Percentiles rank a stretch among this genome's conserved stretches.
These are phyloP conservation scores for Tarenaya hassleriana DNA, from an alignment of 345 rosid genomes.

Conservation along the genomic window DNA sequence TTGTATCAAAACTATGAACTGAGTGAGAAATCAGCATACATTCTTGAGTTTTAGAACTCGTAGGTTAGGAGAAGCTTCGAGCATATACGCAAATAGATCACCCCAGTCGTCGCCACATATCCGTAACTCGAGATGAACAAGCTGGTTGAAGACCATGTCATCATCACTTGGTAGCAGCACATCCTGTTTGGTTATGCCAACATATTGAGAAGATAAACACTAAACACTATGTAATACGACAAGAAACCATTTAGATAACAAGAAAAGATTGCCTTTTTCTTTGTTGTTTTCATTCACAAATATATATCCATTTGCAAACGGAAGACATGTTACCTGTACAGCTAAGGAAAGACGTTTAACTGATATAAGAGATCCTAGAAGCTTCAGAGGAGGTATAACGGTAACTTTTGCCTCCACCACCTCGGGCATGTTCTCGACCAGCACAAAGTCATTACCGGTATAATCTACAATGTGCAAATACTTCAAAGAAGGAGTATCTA, in stretches of 20 bases:
- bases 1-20: background rate
- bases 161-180: background rate
- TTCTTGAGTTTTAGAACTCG: background rate
- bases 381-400: conserved; percentile 8
- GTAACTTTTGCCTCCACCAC: conserved; percentile 1
- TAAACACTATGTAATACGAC: too few species aligned
- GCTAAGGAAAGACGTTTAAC: background rate
- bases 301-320: background rate
- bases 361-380: conserved; percentile 1
- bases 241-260: too few species aligned
- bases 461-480: background rate
- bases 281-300: background rate
- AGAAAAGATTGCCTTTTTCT: too few species aligned
- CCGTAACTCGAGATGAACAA: background rate
- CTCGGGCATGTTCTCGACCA: conserved; percentile 14
- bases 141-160: background rate
- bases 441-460: conserved; percentile 1
- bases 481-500: conserved; percentile 8
- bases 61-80: conserved; percentile 16
- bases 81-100: conserved; percentile 14
- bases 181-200: background rate
- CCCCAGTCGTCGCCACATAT: conserved; percentile 14
- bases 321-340: too few species aligned
- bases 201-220: background rate
- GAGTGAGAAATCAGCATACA: background rate